Conservation (phyloP, 2,329 filamentous ascomycete genomes). For the Claviceps spartinae region DNA sequence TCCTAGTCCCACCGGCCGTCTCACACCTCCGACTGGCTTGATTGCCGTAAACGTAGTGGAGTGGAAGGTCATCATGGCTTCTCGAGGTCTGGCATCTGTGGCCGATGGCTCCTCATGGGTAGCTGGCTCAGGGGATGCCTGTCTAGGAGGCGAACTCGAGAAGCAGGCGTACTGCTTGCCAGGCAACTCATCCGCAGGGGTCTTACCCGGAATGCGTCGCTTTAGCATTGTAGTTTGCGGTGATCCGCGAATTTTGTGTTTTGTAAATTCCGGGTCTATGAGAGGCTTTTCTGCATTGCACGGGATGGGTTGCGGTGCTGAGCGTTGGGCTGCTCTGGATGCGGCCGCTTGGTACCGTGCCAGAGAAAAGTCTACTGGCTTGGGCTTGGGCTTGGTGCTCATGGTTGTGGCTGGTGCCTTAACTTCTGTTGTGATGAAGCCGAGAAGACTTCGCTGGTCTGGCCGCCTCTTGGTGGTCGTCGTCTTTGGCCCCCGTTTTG, state of each 20-base stretch:
- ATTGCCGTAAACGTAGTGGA: slow-evolving; percentile 34
- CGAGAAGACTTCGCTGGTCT: slow-evolving; percentile 29
- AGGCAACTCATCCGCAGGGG: slow-evolving; percentile 14
- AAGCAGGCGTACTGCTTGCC: slow-evolving; percentile 41
- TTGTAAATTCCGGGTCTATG: slow-evolving; percentile 18
- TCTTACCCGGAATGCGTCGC: slow-evolving; percentile 17
- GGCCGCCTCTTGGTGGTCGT: slow-evolving; percentile 19
- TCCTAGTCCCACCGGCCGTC: slow-evolving; percentile 31
- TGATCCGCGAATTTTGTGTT: slow-evolving; percentile 29
- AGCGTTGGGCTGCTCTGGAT: slow-evolving; percentile 10
- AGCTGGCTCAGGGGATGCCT: slow-evolving; percentile 10
- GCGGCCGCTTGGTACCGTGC: slow-evolving; percentile 15
- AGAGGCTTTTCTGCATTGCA: slow-evolving; percentile 7
- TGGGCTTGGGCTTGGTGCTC: slow-evolving; percentile 4
- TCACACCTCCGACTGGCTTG: slow-evolving; percentile 24
- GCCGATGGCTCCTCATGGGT: slow-evolving; percentile 11
- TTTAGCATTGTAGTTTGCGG: slow-evolving; percentile 14
- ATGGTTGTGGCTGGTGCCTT: slow-evolving; percentile 6
- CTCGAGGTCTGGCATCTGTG: slow-evolving; percentile 16
- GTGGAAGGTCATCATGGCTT: slow-evolving; percentile 33
- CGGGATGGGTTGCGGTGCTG: slow-evolving; percentile 1
- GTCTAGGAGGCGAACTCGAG: slow-evolving; percentile 40
- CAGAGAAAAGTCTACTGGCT: slow-evolving; percentile 9
- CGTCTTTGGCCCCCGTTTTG: slow-evolving; percentile 11
- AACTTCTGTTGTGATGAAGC: slow-evolving; percentile 22